phyloP scores from a whole-genome alignment of 345 rosid genomes.

The Eucalyptus erythrocorys region DNA sequence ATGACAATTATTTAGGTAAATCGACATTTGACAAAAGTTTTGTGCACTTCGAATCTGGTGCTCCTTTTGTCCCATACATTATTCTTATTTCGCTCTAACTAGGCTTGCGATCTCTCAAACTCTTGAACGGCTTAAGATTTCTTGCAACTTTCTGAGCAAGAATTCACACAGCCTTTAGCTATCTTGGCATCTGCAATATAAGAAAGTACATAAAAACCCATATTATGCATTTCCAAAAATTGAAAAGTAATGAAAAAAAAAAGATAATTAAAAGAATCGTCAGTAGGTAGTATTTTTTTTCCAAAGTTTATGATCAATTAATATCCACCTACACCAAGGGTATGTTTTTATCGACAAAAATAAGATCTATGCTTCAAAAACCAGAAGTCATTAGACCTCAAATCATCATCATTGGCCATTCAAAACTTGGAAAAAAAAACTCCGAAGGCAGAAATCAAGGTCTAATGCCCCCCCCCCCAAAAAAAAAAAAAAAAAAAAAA shows the following conservation, averaged over 20 bases:
- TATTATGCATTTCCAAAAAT: not conserved
- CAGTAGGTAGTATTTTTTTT: not conserved
- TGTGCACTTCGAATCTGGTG: not conserved
- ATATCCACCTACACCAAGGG: not conserved
- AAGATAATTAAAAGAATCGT: not conserved
- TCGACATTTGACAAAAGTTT: not conserved
- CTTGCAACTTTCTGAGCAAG: not conserved
- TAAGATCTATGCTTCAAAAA: not conserved
- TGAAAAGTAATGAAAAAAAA: not conserved
- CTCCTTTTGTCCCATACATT: not conserved
- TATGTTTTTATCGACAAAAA: not conserved
- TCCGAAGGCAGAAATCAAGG: not conserved
- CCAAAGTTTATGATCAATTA: not conserved
- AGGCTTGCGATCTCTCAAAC: not conserved
- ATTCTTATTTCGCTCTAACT: not conserved
- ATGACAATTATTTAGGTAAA: not conserved
- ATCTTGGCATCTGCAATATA: not conserved
- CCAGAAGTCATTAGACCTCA: not conserved
- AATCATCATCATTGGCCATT: not conserved
- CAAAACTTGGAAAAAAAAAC: not conserved
- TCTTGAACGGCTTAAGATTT: not conserved
- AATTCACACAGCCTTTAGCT: not conserved
- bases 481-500: too few species aligned
- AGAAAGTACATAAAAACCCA: not conserved
- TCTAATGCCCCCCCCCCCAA: not conserved